Evolutionary conservation across 2,329 filamentous ascomycete species (phyloP).

Genomic region (Talaromyces atroroseus): DNA sequence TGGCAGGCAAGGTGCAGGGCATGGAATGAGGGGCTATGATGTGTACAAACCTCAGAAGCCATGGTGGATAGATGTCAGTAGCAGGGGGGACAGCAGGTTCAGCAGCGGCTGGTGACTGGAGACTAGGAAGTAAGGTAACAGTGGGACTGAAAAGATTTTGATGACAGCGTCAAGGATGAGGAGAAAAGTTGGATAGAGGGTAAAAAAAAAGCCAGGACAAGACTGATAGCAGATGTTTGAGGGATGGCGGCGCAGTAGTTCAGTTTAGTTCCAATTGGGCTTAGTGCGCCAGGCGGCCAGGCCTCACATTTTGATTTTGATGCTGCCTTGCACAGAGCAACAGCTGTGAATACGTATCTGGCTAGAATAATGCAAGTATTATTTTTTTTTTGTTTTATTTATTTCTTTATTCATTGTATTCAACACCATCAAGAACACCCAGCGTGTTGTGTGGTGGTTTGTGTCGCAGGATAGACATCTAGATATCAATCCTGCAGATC

Average conservation of each 20-base stretch:
- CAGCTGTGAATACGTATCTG: too few species aligned
- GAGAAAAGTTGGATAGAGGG: conserved; percentile 6
- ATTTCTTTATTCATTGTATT: too few species aligned
- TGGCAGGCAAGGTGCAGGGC: conserved; percentile 21
- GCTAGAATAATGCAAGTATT: too few species aligned
- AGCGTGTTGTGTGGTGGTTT: too few species aligned
- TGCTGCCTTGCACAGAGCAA: neutral
- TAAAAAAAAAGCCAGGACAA: conserved; percentile 7
- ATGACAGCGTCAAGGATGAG: neutral
- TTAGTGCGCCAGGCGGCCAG: neutral
- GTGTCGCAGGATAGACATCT: too few species aligned
- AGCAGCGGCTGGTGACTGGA: neutral
- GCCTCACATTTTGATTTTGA: neutral
- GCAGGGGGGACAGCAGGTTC: neutral
- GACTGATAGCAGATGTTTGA: conserved; percentile 6
- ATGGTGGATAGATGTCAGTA: conserved; percentile 40
- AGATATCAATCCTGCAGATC: neutral
- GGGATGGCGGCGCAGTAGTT: conserved; percentile 7
- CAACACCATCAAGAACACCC: too few species aligned
- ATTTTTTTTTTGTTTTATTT: too few species aligned
- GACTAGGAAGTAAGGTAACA: neutral
- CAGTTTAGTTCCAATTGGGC: neutral
- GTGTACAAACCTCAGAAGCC: conserved; percentile 57
- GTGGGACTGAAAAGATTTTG: neutral
- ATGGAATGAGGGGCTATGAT: conserved; percentile 14